Evolutionary conservation across 495 filamentous ascomycete genomes (phyloP).

Genomic region (Penicillium steckii): DNA sequence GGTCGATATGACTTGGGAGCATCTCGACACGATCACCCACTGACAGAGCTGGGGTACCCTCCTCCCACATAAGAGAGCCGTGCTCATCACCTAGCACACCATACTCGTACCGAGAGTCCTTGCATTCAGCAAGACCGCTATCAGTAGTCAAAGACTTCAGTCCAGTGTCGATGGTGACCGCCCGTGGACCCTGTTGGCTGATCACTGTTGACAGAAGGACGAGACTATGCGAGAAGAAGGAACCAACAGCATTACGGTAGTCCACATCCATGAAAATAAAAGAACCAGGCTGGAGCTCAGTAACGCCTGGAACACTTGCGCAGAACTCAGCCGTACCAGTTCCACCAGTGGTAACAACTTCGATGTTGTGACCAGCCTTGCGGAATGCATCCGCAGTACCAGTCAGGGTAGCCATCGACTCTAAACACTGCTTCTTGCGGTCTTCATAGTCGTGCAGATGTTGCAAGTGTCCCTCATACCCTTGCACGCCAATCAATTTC

Average conservation of each 20-base stretch:
- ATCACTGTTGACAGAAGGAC: constrained; percentile 35
- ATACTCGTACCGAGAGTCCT: constrained; percentile 31
- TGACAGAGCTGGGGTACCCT: constrained; percentile 18
- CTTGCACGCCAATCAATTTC: constrained; percentile 34
- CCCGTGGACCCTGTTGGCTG: constrained; percentile 32
- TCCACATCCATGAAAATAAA: constrained; percentile 47
- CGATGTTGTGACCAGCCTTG: constrained; percentile 29
- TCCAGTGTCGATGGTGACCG: constrained; percentile 36
- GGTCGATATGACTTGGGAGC: constrained; percentile 41
- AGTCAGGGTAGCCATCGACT: constrained; percentile 32
- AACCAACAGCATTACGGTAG: constrained; percentile 38
- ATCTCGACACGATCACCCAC: constrained; percentile 38
- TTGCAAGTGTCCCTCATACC: constrained; percentile 39
- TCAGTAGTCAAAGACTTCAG: constrained; percentile 41
- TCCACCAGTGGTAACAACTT: constrained; percentile 36
- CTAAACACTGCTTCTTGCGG: constrained; percentile 27
- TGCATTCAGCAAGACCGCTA: constrained; percentile 39
- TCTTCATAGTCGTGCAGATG: constrained; percentile 34
- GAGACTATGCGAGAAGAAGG: constrained; percentile 36
- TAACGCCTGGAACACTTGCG: constrained; percentile 36
- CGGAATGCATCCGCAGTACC: constrained; percentile 27
- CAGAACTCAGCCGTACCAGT: constrained; percentile 41
- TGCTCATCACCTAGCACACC: constrained; percentile 39
- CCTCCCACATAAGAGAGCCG: constrained; percentile 33
- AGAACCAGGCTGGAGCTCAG: constrained; percentile 38